phyloP scores from a whole-genome alignment of 345 rosid genomes.

The Lumnitzera littorea region DNA sequence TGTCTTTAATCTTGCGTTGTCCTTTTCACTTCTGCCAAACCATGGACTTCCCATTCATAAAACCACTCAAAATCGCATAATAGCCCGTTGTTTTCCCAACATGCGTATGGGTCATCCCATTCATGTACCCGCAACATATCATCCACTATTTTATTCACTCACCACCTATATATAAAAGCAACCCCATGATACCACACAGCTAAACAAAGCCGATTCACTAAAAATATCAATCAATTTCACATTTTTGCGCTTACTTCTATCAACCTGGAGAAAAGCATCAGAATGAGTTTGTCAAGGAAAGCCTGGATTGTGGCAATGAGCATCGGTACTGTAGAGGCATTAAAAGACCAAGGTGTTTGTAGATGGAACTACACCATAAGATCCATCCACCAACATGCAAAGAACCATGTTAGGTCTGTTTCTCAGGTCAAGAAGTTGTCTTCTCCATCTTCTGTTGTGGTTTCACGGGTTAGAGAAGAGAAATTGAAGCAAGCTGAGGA shows the following conservation, averaged over 20 bases:
- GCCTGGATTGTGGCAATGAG: constrained; percentile 31
- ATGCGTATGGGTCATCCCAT: too few relatives aligned
- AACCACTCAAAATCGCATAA: too few relatives aligned
- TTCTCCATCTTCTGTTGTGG: constrained; percentile 5
- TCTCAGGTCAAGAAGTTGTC: constrained; percentile 25
- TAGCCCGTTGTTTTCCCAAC: too few relatives aligned
- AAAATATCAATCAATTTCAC: not conserved
- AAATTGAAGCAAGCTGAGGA: constrained; percentile 29
- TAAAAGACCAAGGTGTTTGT: constrained; percentile 33
- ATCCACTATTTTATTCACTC: too few relatives aligned
- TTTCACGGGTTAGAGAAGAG: constrained; percentile 7
- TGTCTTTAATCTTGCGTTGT: too few relatives aligned
- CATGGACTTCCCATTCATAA: too few relatives aligned
- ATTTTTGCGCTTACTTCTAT: too few relatives aligned
- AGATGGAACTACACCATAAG: constrained; percentile 35
- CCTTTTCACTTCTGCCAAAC: too few relatives aligned
- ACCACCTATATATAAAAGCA: too few relatives aligned
- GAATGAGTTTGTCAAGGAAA: constrained; percentile 25
- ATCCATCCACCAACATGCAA: constrained; percentile 24
- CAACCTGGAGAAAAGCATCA: not conserved
- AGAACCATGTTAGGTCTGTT: constrained; percentile 13
- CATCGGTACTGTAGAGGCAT: constrained; percentile 27
- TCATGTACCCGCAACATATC: too few relatives aligned
- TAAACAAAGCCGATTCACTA: not conserved
- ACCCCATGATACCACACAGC: too few relatives aligned